Percentiles rank a stretch among this genome's conserved stretches.
Evolutionary conservation across 2,329 filamentous ascomycete species (phyloP).

Genomic region (Colletotrichum costaricense): DNA sequence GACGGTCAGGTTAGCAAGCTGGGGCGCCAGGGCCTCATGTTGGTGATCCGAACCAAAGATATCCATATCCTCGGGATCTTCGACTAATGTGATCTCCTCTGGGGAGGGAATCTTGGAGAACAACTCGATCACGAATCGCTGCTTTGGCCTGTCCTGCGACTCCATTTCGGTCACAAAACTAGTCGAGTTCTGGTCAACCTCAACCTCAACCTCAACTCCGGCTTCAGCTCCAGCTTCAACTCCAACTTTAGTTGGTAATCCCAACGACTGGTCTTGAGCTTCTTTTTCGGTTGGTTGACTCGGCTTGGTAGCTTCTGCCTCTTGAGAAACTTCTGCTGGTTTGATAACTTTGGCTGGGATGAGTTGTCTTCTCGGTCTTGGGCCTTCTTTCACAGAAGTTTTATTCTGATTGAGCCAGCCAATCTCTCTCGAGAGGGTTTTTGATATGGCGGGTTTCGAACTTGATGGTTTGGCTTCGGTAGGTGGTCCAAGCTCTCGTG

Average conservation of each 20-base stretch:
- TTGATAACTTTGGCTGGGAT: background rate
- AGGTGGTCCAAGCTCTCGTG: too few species aligned
- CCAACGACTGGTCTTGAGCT: background rate
- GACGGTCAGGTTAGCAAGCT: background rate
- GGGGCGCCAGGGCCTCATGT: background rate
- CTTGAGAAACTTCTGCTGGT: background rate
- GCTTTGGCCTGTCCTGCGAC: background rate
- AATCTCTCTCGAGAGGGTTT: background rate
- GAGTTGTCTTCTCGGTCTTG: background rate
- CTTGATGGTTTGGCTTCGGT: background rate
- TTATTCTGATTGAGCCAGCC: background rate
- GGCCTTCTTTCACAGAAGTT: background rate
- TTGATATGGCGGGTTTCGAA: background rate
- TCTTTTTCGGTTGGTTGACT: background rate
- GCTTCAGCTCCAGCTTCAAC: background rate
- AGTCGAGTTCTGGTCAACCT: background rate
- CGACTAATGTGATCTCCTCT: conserved; percentile 3
- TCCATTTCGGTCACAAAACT: background rate
- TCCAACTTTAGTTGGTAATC: background rate
- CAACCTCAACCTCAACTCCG: background rate
- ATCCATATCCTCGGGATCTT: conserved; percentile 22
- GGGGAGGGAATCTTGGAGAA: background rate
- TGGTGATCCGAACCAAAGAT: background rate
- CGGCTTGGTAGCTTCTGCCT: background rate
- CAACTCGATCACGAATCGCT: conserved; percentile 16